Evolutionary conservation across 176 grass and related monocot genomes (phyloP), one percentile per base, ranked within the genome.

Genomic region (Ananas comosus): DNA sequence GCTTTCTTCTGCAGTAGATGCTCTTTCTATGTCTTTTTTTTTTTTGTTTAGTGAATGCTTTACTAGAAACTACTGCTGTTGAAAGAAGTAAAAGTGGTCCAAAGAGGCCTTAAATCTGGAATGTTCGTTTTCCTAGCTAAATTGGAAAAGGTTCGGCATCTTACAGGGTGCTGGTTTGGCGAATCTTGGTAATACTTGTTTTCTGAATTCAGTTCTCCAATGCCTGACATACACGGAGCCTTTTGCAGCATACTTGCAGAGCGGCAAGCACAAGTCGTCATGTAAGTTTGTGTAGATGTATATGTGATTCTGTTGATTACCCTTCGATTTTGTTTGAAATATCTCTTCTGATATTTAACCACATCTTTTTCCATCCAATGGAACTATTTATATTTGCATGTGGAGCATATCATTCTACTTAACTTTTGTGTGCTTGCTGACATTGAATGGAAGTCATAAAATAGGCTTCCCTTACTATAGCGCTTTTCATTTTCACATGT

Each of bases 101-200:
- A 42, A 42, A 42, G 33, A 42, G 33, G 33, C 33, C 4, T 16
- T 81, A 63, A 28, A 28, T 70, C 10, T 63, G 33, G 42, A 57
- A 23, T 53, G 11, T 59, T 66, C 4, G 33, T 82, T 11, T 72
- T 16, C 13, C 57, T 50, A 68, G 49, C 61, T 72, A 74, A 75
- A 21, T 49, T 13, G 9, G 16, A 48, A 58, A 8, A 66, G 12
- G 9, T 17, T 51, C 19, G 64, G 53, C 78, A 49, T 58, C 21
- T 82, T 82, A 54, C 90, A 99, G 94, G 94, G 94, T 83, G 94
- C 94, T 61, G 94, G 90, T 72, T 79, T 93, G 80, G 80, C 80
- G 76, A 99, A 99, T 83, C 94, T 99, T 63, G 94, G 94, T 33
- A 99, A 99, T 68, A 99, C 90, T 17, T 99, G 94, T 73, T 99